phyloP scores from a whole-genome alignment of 2,329 filamentous ascomycete genomes.

The Exophiala lecanii-corni region DNA sequence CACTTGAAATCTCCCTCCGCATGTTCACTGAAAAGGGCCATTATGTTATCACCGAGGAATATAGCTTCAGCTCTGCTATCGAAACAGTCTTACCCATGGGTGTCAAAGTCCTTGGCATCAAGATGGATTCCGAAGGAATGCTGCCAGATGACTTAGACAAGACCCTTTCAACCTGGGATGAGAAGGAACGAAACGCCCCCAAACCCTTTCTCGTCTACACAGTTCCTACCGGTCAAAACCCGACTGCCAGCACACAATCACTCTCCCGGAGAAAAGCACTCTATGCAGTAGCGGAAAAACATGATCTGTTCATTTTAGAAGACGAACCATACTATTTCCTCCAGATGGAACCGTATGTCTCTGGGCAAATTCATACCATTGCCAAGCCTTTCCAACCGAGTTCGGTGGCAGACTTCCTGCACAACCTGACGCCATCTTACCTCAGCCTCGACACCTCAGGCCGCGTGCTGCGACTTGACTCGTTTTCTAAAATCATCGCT shows the following conservation, averaged over 20 bases:
- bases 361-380: slow-evolving; percentile 36
- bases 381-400: slow-evolving; percentile 48
- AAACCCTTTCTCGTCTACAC: slow-evolving; percentile 68
- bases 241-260: slow-evolving; percentile 78
- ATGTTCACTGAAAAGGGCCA: slow-evolving; percentile 76
- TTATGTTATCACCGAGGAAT: slow-evolving; percentile 79
- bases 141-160: slow-evolving; percentile 58
- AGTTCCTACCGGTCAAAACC: slow-evolving; percentile 81
- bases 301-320: slow-evolving; percentile 82
- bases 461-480: slow-evolving; percentile 84
- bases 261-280: slow-evolving; percentile 63
- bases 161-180: slow-evolving; percentile 63
- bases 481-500: slow-evolving; percentile 85
- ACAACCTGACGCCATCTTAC: slow-evolving; percentile 66
- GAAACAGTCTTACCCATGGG: slow-evolving; percentile 63
- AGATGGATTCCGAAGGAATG: slow-evolving; percentile 64
- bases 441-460: slow-evolving; percentile 80
- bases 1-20: slow-evolving; percentile 76
- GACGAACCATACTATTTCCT: slow-evolving; percentile 95
- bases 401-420: slow-evolving; percentile 66
- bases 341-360: slow-evolving; percentile 70
- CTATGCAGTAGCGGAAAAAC: slow-evolving; percentile 74
- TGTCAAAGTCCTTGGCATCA: slow-evolving; percentile 55
- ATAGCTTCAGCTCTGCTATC: slow-evolving; percentile 76
- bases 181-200: slow-evolving; percentile 48